A percentile compares a stretch with the other conserved stretches of the same genome.
Conservation (phyloP, 768 basidiomycete genomes). For the Floccularia luteovirens region DNA sequence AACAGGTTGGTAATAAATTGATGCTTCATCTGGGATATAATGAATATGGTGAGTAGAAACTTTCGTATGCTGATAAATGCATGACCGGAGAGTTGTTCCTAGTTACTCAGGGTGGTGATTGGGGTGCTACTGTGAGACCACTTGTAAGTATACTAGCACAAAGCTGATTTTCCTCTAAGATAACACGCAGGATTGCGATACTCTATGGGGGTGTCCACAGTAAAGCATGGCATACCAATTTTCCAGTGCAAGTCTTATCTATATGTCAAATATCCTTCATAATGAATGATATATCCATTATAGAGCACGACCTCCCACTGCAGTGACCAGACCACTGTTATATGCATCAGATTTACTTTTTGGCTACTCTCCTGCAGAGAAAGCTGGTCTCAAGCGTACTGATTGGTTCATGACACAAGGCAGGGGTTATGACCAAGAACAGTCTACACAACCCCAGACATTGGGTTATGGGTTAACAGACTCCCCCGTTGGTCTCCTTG, state of each 20-base stretch:
- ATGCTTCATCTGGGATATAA: slow-evolving; percentile 42
- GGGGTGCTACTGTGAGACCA: slow-evolving; percentile 28
- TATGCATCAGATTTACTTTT: slow-evolving; percentile 19
- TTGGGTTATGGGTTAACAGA: slow-evolving; percentile 48
- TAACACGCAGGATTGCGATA: slow-evolving; percentile 18
- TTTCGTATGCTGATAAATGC: not conserved
- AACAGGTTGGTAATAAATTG: slow-evolving; percentile 27
- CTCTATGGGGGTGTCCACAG: slow-evolving; percentile 23
- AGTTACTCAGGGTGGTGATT: slow-evolving; percentile 43
- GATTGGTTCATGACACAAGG: slow-evolving; percentile 19
- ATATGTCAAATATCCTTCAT: not conserved
- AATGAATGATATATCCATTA: not conserved
- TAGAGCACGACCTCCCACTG: slow-evolving; percentile 13
- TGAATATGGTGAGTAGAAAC: slow-evolving; percentile 32
- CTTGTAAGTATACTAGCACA: slow-evolving; percentile 7
- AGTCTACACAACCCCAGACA: slow-evolving; percentile 43
- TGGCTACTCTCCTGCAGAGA: slow-evolving; percentile 20
- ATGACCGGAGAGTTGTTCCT: not conserved
- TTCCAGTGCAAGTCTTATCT: slow-evolving; percentile 25
- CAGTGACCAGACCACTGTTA: slow-evolving; percentile 13
- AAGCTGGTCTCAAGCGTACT: slow-evolving; percentile 20
- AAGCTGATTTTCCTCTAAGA: slow-evolving; percentile 8
- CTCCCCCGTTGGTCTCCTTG: slow-evolving; percentile 46
- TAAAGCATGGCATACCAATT: slow-evolving; percentile 49
- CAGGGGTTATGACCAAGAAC: slow-evolving; percentile 28